A percentile compares a stretch with the other conserved stretches of the same genome.
Conservation (phyloP, 352 stramenopile species). For the Phytophthora pisi region DNA sequence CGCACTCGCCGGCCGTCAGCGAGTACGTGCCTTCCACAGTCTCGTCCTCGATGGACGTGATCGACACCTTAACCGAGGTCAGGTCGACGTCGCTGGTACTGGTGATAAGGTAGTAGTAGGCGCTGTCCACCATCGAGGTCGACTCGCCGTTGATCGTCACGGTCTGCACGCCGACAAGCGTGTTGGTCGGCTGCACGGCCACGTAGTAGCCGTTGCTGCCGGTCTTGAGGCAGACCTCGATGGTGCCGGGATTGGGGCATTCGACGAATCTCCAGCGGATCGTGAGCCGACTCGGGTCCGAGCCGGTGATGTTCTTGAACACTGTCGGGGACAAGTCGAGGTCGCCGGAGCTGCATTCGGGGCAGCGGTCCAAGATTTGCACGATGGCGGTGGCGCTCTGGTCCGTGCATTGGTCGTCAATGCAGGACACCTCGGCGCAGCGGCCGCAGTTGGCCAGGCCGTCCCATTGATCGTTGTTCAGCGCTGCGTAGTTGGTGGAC, state of each 20-base stretch:
- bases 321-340: constrained; percentile 71
- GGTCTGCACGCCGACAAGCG: constrained; percentile 43
- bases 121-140: constrained; percentile 63
- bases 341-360: constrained; percentile 67
- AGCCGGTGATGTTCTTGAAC: constrained; percentile 68
- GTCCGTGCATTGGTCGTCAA: constrained; percentile 52
- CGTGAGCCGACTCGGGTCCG: constrained; percentile 46
- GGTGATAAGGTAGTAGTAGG: constrained; percentile 64
- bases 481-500: constrained; percentile 62
- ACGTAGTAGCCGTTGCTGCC: constrained; percentile 63
- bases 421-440: constrained; percentile 59
- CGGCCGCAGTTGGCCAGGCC: constrained; percentile 54
- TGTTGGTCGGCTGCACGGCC: constrained; percentile 65
- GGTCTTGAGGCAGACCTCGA: constrained; percentile 70
- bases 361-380: constrained; percentile 71
- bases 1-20: constrained; percentile 49
- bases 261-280: constrained; percentile 71
- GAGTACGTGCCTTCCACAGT: constrained; percentile 57
- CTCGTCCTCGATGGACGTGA: constrained; percentile 59
- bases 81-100: constrained; percentile 40
- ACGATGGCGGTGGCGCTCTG: constrained; percentile 48
- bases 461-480: constrained; percentile 69
- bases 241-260: constrained; percentile 46
- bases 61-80: constrained; percentile 38
- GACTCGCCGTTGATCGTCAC: constrained; percentile 61